Conservation (phyloP, 1,284 basidiomycete species). For the Gastroboletus turbinatus region DNA sequence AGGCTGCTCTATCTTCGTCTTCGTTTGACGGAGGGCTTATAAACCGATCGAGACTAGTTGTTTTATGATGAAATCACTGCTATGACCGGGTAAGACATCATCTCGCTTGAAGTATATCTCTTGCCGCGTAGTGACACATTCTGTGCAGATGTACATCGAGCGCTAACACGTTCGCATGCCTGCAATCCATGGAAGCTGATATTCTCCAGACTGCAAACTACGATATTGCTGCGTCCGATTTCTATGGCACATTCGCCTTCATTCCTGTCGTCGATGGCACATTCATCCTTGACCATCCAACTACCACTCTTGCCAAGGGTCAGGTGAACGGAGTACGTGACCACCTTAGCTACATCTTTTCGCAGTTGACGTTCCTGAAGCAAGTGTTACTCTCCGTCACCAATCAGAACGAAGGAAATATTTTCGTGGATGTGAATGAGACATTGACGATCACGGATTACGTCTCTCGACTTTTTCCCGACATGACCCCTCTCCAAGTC, state of each 20-base stretch:
- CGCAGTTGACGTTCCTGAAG: conserved; percentile 4
- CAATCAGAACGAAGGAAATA: conserved; percentile 23
- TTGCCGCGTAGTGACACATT: background rate
- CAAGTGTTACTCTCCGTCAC: conserved; percentile 8
- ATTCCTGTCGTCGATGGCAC: conserved; percentile 37
- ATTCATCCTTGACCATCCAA: conserved; percentile 36
- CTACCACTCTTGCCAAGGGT: conserved; percentile 25
- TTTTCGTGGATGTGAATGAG: conserved; percentile 14
- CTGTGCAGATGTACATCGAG: conserved; percentile 25
- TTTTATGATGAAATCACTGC: conserved; percentile 19
- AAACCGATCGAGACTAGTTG: conserved; percentile 10
- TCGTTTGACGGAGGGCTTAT: background rate
- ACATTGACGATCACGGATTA: conserved; percentile 17
- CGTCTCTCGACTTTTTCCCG: conserved; percentile 24
- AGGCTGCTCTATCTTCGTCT: background rate
- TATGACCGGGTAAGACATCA: conserved; percentile 13
- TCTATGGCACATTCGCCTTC: conserved; percentile 31
- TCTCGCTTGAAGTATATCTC: no score
- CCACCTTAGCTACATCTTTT: background rate
- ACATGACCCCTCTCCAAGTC: conserved; percentile 9
- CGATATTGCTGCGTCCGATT: conserved; percentile 14
- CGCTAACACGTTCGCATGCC: conserved; percentile 27
- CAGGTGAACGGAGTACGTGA: conserved; percentile 11
- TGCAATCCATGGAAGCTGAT: conserved; percentile 22
- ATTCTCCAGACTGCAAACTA: conserved; percentile 23